phyloP scores from a whole-genome alignment of 345 rosid genomes.

The Psidium guajava region DNA sequence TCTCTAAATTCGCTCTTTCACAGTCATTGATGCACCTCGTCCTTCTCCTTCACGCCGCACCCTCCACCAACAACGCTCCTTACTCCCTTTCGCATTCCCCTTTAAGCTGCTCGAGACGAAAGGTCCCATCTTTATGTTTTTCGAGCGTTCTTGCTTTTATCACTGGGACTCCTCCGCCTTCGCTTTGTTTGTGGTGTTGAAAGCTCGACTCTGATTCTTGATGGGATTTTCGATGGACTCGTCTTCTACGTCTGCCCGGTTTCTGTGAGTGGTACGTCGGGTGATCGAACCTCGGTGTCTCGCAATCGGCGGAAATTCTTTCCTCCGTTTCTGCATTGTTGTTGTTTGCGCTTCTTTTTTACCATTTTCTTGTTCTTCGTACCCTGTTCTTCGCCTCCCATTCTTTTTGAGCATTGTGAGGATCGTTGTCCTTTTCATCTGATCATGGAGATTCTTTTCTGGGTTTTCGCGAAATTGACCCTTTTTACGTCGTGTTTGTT shows the following conservation, averaged over 20 bases:
- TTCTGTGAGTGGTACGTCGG: not conserved
- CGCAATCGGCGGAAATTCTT: not conserved
- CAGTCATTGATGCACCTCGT: not conserved
- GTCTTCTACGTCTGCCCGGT: not conserved
- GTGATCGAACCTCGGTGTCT: not conserved
- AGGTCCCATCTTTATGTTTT: not conserved
- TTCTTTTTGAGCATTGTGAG: not conserved
- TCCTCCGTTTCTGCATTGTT: not conserved
- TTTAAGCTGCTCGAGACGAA: not conserved
- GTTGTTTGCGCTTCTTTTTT: not conserved
- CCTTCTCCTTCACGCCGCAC: constrained; percentile 5
- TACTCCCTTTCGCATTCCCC: constrained; percentile 2
- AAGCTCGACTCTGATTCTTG: not conserved
- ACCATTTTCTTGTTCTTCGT: not conserved
- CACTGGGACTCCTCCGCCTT: not conserved
- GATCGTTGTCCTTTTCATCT: not conserved
- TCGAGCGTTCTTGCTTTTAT: not conserved
- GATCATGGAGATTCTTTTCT: not conserved
- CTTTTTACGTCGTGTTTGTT: not conserved
- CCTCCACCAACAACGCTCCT: not conserved
- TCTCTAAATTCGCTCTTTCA: not conserved
- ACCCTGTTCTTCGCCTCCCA: not conserved
- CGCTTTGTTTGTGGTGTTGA: not conserved
- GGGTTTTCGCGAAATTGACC: not conserved
- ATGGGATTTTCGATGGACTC: constrained; percentile 1